These are phyloP conservation scores for Hyparrhenia diplandra DNA, from an alignment of 176 grass and related monocot genomes.

Conservation along the genomic window DNA sequence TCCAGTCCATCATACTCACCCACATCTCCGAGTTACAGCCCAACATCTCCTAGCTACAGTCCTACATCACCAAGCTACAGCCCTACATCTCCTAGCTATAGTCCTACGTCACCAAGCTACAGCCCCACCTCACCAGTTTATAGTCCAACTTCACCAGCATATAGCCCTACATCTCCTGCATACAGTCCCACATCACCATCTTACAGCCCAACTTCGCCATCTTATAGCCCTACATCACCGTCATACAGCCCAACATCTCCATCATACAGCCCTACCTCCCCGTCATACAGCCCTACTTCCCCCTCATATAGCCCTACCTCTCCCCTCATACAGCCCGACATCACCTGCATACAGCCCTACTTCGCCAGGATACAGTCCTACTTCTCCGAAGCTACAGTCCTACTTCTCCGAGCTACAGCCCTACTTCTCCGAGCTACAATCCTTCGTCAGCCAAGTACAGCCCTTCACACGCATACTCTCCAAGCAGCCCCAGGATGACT, in stretches of 20 bases:
- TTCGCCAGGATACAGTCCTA: constrained; percentile 62
- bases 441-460: constrained; percentile 63
- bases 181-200: constrained; percentile 57
- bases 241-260: constrained; percentile 51
- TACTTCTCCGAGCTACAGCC: constrained; percentile 50
- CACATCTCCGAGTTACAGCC: constrained; percentile 58
- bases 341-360: constrained; percentile 77
- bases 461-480: constrained; percentile 72
- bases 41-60: constrained; percentile 54
- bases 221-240: constrained; percentile 49
- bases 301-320: constrained; percentile 75
- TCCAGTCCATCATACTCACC: constrained; percentile 58
- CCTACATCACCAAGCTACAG: constrained; percentile 60
- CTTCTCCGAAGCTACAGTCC: constrained; percentile 66
- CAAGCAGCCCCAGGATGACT: constrained; percentile 66
- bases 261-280: constrained; percentile 46
- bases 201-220: constrained; percentile 51
- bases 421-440: constrained; percentile 79
- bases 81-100: constrained; percentile 61
- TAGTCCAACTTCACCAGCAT: constrained; percentile 57
- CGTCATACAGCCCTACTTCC: constrained; percentile 46
- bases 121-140: constrained; percentile 63
- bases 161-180: constrained; percentile 54
- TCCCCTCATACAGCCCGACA: constrained; percentile 68
- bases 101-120: constrained; percentile 56